phyloP scores from a whole-genome alignment of 208 protist species.

The Trypanosoma melophagium region DNA sequence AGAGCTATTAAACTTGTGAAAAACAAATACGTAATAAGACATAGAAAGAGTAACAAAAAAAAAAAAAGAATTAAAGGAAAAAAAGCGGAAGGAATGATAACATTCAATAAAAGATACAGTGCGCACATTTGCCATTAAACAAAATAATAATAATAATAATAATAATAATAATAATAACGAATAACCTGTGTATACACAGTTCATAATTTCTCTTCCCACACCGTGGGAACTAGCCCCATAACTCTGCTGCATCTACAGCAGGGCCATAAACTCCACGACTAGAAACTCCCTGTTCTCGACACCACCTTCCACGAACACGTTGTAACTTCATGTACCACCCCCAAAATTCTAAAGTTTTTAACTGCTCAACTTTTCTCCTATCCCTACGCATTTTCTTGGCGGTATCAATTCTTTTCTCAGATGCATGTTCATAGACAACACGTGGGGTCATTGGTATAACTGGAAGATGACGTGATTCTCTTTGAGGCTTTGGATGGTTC shows the following conservation, averaged over 20 bases:
- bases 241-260: slow-evolving; percentile 88
- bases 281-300: slow-evolving; percentile 84
- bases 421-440: slow-evolving; percentile 83
- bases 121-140: no score
- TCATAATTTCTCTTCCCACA: no score
- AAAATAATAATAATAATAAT: slow-evolving; percentile 9
- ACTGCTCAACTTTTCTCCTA: slow-evolving; percentile 61
- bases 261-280: slow-evolving; percentile 90
- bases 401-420: slow-evolving; percentile 86
- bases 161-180: no score
- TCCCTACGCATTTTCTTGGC: slow-evolving; percentile 78
- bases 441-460: slow-evolving; percentile 91
- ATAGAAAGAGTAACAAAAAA: no score
- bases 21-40: no score
- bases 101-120: no score
- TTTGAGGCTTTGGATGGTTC: slow-evolving; percentile 88
- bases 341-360: slow-evolving; percentile 86
- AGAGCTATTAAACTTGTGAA: not conserved
- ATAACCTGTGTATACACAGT: no score
- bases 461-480: slow-evolving; percentile 86
- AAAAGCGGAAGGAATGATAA: no score
- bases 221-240: slow-evolving; percentile 72
- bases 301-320: slow-evolving; percentile 89
- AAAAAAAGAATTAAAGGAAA: no score
- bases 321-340: slow-evolving; percentile 92